A percentile compares a stretch with the other conserved stretches of the same genome.
Conservation (phyloP, 805 yeast genomes). For the Lipomyces starkeyi region DNA sequence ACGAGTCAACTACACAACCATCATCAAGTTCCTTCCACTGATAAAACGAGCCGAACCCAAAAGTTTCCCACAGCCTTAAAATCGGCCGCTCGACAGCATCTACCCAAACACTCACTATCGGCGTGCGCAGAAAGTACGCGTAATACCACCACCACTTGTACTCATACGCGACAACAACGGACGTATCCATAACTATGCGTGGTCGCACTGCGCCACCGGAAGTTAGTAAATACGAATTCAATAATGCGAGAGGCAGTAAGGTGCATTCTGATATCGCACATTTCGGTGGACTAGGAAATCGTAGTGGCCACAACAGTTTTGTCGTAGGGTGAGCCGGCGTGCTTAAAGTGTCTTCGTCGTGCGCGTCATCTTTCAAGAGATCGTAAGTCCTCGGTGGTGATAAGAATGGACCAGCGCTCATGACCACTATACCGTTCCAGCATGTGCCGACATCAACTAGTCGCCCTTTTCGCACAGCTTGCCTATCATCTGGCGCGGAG, state of each 20-base stretch:
- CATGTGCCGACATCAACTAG: constrained; percentile 32
- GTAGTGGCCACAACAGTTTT: constrained; percentile 15
- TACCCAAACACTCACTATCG: constrained; percentile 21
- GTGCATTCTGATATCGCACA: constrained; percentile 32
- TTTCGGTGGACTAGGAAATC: constrained; percentile 29
- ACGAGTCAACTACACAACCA: constrained; percentile 19
- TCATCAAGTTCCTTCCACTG: constrained; percentile 27
- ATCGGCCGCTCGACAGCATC: constrained; percentile 20
- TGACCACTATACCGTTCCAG: constrained; percentile 33
- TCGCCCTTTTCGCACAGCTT: constrained; percentile 7
- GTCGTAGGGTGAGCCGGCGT: background rate
- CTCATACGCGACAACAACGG: constrained; percentile 29
- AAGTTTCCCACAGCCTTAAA: constrained; percentile 10
- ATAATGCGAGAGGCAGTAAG: constrained; percentile 20
- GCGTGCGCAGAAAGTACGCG: constrained; percentile 28
- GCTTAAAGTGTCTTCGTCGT: background rate
- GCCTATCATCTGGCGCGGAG: constrained; percentile 9
- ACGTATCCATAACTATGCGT: constrained; percentile 23
- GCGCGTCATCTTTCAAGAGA: background rate
- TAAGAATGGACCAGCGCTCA: constrained; percentile 31
- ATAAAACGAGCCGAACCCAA: constrained; percentile 13
- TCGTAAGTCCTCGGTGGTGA: constrained; percentile 20
- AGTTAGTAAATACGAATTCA: constrained; percentile 18
- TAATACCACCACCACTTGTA: constrained; percentile 34
- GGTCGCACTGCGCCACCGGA: constrained; percentile 16